Base-by-base conservation (phyloP, 441 rosid species). In the Populus hybrid region DNA sequence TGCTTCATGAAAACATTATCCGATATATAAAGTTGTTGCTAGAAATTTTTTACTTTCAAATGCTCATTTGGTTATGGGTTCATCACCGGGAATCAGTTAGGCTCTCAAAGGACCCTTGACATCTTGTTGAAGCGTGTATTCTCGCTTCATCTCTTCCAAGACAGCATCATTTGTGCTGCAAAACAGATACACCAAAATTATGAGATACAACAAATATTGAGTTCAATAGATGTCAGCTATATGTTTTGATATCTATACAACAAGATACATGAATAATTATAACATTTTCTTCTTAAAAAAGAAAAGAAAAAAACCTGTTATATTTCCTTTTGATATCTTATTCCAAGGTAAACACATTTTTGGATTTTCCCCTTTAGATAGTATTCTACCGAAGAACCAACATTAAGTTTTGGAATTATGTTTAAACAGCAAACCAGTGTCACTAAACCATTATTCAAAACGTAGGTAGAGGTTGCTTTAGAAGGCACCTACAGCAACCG, bases 61-160 rank as follows among this genome's bases (percentile, higher is more conserved):
- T 74, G n/a, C 77, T 67, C 21, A 53, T 36, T n/a, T 40, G 20
- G 36, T 30, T 26, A 8, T 34, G 4, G 2, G 28, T 6, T 5
- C 30, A 68, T 77, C 40, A 18, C 20, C 5, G 6, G 30, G 36
- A 36, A 30, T 5, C 61, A 71, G 23, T 82, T 77, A 86, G 20
- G 80, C 57, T 80, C 78, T 65, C n/a, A 84, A 73, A 23, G 86
- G 76, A 69, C 75, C 66, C 83, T 87, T 84, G 23, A 80, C 84
- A 80, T 87, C 89, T 87, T 92, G 87, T 78, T 90, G 90, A 69
- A 88, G 85, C 87, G 78, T 83, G 84, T 92, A 94, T 61, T 86
- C 91, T 81, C 67, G 88, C 86, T 94, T 93, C 98, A 93, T 89
- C 72, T 92, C 89, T 82, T 92, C 98, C 89, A 94, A 83, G 70